Evolutionary conservation across 331 rosid genomes (phyloP), one percentile per base, ranked within the genome.

Genomic region (Rosa hybrid): DNA sequence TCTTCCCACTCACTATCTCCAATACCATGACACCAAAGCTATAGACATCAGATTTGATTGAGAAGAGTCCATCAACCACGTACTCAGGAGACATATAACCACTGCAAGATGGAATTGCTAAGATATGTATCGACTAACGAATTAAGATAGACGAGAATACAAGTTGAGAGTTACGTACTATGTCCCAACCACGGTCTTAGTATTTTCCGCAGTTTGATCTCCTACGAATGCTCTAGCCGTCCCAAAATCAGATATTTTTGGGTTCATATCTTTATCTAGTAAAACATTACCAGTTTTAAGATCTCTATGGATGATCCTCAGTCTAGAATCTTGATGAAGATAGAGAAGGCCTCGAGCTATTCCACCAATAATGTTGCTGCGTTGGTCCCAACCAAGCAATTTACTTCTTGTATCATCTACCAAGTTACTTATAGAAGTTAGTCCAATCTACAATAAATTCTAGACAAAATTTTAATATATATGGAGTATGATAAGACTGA

Each of bases 281-380:
- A 78, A 45, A 10, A 70, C 30, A 42, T 78, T 78, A 41, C 77
- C 62, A 8, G 78, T 25, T 75, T 75, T 75, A 14, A 75, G 68
- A 59, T 75, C 78, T 21, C 78, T 59, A 12, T 75, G 68, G 16
- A 75, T 75, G 30, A 75, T 75, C 34, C 68, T 59, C 25, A 76
- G 53, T 45, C 71, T 76, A 30, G 71, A 76, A 62, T 76, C 79
- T 13, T 59, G 57, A 23, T 76, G 71, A 44, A 76, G 79, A 45
- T 76, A 76, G 18, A 76, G 71, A 4, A 76, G 79, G 17, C 79
- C 79, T 17, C 79, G 59, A 45, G 77, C 82, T 57, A 79, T 71
- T 34, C 82, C 82, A 6, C 77, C 38, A 6, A 79, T 45, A 4
- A 79, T 79, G 41, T 45, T 41, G 23, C 46, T 44, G 23, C 82